Evolutionary conservation across 1,284 basidiomycete genomes (phyloP).

Genomic region (Malassezia caprae): DNA sequence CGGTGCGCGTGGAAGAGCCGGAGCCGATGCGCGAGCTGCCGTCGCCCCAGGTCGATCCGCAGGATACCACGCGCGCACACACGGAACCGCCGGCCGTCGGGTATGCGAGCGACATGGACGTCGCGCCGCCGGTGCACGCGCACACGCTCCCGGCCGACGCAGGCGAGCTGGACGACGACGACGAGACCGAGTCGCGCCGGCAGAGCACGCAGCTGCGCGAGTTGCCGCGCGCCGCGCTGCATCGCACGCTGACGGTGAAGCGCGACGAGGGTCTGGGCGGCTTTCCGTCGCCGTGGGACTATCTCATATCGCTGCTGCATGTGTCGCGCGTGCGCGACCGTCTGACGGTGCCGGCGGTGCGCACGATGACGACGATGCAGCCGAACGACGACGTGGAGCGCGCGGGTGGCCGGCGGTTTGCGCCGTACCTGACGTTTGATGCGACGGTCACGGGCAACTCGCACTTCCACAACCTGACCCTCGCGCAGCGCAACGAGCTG

Average conservation of each 20-base stretch:
- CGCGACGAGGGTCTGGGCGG: conserved; percentile 5
- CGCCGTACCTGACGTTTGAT: conserved; percentile 76
- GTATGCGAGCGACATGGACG: not conserved
- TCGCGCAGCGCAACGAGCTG: conserved; percentile 77
- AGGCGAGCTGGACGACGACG: not conserved
- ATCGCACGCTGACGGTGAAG: conserved; percentile 23
- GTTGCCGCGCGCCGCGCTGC: conserved; percentile 15
- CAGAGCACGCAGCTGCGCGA: not conserved
- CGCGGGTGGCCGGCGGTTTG: conserved; percentile 40
- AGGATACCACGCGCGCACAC: not conserved
- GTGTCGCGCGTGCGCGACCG: conserved; percentile 51
- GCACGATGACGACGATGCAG: conserved; percentile 53
- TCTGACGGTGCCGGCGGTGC: conserved; percentile 61
- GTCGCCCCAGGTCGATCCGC: not conserved
- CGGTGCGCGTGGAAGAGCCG: not conserved
- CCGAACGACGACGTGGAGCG: conserved; percentile 12
- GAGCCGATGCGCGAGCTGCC: not conserved
- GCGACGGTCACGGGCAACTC: conserved; percentile 59
- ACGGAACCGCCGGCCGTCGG: not conserved
- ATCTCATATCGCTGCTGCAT: not conserved
- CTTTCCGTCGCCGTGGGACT: conserved; percentile 7
- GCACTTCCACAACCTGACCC: conserved; percentile 66
- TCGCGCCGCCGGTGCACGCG: not conserved
- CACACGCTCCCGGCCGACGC: not conserved
- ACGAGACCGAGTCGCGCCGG: not conserved